These are phyloP conservation scores for Lentinula aciculospora DNA, from an alignment of 768 basidiomycete genomes.

Conservation along the genomic window DNA sequence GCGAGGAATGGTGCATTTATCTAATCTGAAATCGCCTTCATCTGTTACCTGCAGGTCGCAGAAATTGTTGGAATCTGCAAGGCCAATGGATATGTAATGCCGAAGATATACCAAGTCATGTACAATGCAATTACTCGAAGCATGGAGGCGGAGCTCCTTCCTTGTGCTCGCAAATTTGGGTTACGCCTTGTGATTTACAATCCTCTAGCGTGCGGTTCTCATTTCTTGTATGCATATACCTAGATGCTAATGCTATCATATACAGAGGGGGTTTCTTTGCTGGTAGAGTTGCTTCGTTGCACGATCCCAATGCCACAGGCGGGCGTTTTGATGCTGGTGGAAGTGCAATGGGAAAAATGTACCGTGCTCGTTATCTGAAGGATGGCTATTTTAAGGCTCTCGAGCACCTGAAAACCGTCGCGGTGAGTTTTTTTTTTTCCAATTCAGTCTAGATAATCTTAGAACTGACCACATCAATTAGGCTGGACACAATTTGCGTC, in stretches of 20 bases:
- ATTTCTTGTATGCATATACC: not conserved
- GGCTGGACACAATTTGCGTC: conserved; percentile 34
- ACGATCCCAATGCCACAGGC: conserved; percentile 26
- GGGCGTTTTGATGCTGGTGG: conserved; percentile 35
- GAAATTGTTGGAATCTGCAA: conserved; percentile 44
- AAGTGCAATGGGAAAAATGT: conserved; percentile 31
- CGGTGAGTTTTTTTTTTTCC: conserved; percentile 23
- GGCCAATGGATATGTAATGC: conserved; percentile 35
- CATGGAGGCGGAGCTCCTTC: conserved; percentile 42
- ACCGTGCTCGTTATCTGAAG: conserved; percentile 38
- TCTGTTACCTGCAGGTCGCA: conserved; percentile 30
- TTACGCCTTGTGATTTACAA: conserved; percentile 40
- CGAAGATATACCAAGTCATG: conserved; percentile 41
- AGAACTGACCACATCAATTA: conserved; percentile 8
- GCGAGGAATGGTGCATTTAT: not conserved
- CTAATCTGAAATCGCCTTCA: not conserved
- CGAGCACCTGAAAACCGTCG: conserved; percentile 30
- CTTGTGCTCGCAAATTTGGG: conserved; percentile 43
- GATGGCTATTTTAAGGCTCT: conserved; percentile 38
- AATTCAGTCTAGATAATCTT: not conserved
- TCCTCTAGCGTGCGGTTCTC: conserved; percentile 31
- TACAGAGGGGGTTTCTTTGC: conserved; percentile 39
- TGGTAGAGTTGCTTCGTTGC: conserved; percentile 32
- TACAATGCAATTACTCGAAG: conserved; percentile 43
- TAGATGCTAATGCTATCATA: not conserved